These are phyloP conservation scores for Penicillium maclennaniae DNA, from an alignment of 495 filamentous ascomycete species.

Conservation along the genomic window DNA sequence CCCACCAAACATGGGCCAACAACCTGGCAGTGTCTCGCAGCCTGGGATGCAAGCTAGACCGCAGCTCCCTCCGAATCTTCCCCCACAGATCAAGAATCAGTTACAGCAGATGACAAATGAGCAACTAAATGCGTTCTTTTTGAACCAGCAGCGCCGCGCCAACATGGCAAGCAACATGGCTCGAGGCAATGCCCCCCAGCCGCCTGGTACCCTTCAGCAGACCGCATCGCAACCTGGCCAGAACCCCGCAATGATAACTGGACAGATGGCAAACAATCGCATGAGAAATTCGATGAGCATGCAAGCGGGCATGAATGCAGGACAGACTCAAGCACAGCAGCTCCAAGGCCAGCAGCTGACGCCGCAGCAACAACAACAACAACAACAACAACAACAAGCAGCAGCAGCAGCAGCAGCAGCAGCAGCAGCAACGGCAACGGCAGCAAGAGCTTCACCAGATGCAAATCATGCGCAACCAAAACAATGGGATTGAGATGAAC, in stretches of 20 bases:
- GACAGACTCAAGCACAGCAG: slow-evolving; percentile 30
- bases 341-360: slow-evolving; percentile 36
- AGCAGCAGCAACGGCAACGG: slow-evolving; percentile 36
- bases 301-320: slow-evolving; percentile 30
- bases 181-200: slow-evolving; percentile 23
- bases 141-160: slow-evolving; percentile 32
- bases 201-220: slow-evolving; percentile 30
- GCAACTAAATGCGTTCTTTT: slow-evolving; percentile 32
- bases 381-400: slow-evolving; percentile 39
- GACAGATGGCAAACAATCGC: slow-evolving; percentile 35
- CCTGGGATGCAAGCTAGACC: slow-evolving; percentile 34
- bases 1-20: slow-evolving; percentile 32
- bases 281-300: slow-evolving; percentile 33
- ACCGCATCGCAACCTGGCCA: slow-evolving; percentile 33
- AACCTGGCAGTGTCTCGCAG: slow-evolving; percentile 27
- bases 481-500: slow-evolving; percentile 40
- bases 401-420: slow-evolving; percentile 36
- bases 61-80: slow-evolving; percentile 33
- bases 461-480: slow-evolving; percentile 40
- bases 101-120: slow-evolving; percentile 32
- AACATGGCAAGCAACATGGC: slow-evolving; percentile 27
- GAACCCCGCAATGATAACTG: slow-evolving; percentile 34
- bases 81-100: slow-evolving; percentile 35
- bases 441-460: slow-evolving; percentile 35
- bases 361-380: slow-evolving; percentile 34